Conservation (phyloP, 1,284 basidiomycete species). For the Rhodotorula sp. region DNA sequence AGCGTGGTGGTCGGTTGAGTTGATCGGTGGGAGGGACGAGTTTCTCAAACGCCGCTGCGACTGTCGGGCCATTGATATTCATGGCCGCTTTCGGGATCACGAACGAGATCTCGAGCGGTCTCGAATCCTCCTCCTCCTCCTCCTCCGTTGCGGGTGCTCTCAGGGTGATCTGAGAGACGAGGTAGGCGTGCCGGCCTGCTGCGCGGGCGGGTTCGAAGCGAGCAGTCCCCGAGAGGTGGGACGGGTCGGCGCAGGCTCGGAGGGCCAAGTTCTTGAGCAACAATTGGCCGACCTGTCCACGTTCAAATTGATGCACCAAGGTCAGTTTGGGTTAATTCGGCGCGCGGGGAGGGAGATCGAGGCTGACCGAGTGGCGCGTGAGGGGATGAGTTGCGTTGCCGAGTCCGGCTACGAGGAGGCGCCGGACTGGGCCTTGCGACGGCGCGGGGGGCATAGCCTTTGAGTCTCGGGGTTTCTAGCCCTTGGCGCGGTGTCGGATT, state of each 20-base stretch:
- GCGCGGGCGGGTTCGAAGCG: slow-evolving; percentile 2
- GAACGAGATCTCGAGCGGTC: slow-evolving; percentile 23
- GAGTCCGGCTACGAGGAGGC: slow-evolving; percentile 30
- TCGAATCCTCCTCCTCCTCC: not conserved
- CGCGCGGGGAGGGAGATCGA: too few relatives aligned
- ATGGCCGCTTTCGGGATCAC: slow-evolving; percentile 28
- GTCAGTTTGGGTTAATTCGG: not conserved
- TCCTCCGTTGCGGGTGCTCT: not conserved
- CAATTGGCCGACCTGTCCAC: slow-evolving; percentile 28
- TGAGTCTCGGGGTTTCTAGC: too few relatives aligned
- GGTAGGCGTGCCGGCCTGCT: not conserved
- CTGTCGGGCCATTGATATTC: slow-evolving; percentile 29
- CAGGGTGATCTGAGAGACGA: slow-evolving; percentile 12
- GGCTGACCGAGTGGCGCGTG: slow-evolving; percentile 26
- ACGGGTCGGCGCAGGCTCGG: slow-evolving; percentile 9
- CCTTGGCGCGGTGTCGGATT: too few relatives aligned
- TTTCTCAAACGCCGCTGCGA: not conserved
- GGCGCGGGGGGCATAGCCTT: not conserved
- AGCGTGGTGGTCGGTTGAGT: not conserved
- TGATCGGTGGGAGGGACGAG: slow-evolving; percentile 9
- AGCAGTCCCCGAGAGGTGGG: slow-evolving; percentile 2
- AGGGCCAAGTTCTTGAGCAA: slow-evolving; percentile 26
- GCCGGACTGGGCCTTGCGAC: not conserved
- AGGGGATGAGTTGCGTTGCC: slow-evolving; percentile 34
- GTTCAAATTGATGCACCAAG: too few relatives aligned